These are phyloP conservation scores for Irpex sp. DNA, from an alignment of 1,284 basidiomycete species.

Conservation along the genomic window DNA sequence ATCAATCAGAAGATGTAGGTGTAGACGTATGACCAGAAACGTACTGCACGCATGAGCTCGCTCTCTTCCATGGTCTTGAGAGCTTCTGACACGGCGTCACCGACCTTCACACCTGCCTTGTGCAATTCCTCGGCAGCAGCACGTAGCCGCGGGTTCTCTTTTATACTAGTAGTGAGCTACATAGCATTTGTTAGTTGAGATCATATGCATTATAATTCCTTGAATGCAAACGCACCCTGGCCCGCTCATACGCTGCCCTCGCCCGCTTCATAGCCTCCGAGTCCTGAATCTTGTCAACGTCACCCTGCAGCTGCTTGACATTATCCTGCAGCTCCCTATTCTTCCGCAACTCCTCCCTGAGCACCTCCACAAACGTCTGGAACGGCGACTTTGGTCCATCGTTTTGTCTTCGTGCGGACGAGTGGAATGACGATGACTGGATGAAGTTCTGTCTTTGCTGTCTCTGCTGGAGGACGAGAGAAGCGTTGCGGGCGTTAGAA, in stretches of 20 bases:
- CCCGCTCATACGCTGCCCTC: conserved; percentile 88
- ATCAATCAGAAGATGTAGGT: not conserved
- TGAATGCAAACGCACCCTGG: conserved; percentile 74
- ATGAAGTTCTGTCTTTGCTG: not conserved
- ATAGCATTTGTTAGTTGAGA: not conserved
- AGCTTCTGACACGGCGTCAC: conserved; percentile 90
- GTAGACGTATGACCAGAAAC: conserved; percentile 22
- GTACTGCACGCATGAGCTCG: conserved; percentile 82
- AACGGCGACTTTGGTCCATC: conserved; percentile 88
- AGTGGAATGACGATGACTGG: conserved; percentile 51
- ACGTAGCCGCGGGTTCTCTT: conserved; percentile 91
- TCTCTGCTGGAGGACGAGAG: conserved; percentile 12
- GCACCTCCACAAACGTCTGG: conserved; percentile 92
- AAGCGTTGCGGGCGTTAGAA: conserved; percentile 15
- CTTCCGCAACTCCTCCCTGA: conserved; percentile 90
- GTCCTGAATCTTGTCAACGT: conserved; percentile 96
- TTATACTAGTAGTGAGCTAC: conserved; percentile 89
- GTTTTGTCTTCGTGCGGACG: conserved; percentile 55
- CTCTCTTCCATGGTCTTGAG: conserved; percentile 93
- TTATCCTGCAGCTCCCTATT: conserved; percentile 95
- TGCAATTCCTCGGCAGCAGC: conserved; percentile 90
- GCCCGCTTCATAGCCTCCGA: conserved; percentile 95
- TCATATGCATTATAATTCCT: not conserved
- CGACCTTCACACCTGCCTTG: conserved; percentile 87
- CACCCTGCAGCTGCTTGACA: conserved; percentile 95